Base-by-base conservation (phyloP, 768 basidiomycete species). In the Sporobolomyces roseus region DNA sequence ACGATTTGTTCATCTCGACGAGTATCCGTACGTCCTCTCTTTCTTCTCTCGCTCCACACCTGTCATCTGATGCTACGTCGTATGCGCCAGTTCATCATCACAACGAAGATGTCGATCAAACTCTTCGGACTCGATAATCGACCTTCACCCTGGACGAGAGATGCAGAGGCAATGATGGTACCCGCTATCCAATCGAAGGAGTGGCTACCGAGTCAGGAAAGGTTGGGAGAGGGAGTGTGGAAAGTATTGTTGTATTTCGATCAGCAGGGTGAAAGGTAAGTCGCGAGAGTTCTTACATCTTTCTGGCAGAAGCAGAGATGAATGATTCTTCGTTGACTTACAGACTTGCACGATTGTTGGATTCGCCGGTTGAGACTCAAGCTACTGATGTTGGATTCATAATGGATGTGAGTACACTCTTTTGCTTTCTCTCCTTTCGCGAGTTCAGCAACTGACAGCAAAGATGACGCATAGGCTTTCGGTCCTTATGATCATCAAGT, bases 121-220 rank as follows among this genome's bases (percentile, higher is more conserved):
- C 61, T 66, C 12, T 66, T 60, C 51, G 61, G 61, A 1, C 61
- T 45, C 13, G 64, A 65, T 48, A 49, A 65, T 43, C 52, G 60
- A 8, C 69, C 64, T 10, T 30, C 54, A 3, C 29, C 10, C 1
- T 70, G 63, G 63, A 56, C 60, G 12, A 16, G 54, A 32, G 69
- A 70, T 43, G 69, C 69, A 32, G 64, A 70, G 32, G 69, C 63
- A 32, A 64, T 70, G 19, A 59, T 70, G 48, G 60, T 70, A 3
- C 69, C 69, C 30, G 48, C 54, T 21, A 50, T 62, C 38, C 25
- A 43, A 3, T 48, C 46, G 9, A 60, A 63, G 25, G 43, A 52
- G 21, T 70, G 64, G 60, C 38, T 70, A 2, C 63, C 63, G 1
- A 35, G 41, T 0, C 27, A 13, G 1, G 36, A 48, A 14, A 43